Evolutionary conservation across 495 filamentous ascomycete species (phyloP), one percentile per base, ranked within the genome.

Genomic region (Aspergillus biplanus): DNA sequence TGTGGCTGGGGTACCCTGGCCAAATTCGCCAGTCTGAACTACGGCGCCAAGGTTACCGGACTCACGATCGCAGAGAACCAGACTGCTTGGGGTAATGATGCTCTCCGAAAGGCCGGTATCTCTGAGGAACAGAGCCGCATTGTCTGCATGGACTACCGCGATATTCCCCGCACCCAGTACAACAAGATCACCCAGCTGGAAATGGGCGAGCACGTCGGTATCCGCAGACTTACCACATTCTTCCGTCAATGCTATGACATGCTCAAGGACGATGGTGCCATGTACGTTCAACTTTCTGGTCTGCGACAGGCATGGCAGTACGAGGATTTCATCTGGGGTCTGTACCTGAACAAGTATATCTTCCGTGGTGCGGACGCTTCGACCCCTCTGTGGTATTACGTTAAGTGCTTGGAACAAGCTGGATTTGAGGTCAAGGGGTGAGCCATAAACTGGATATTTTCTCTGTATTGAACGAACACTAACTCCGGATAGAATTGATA

Each of bases 291-390:
- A 70, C 89, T 89, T 59, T 87, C 87, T 67, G 87, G 87, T 71
- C 75, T 90, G 48, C 79, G 87, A 59, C 89, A 89, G 75, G 78
- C 78, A 62, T 90, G 87, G 87, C 87, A 90, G 70, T 90, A 89
- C 67, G 87, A 90, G 79, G 87, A 90, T 72, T 79, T 90, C 21
- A 87, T 89, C 70, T 90, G 87, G 87, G 87, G 87, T 67, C 78
- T 90, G 9, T 90, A 89, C 80, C 89, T 90, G 87, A 90, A 89
- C 82, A 89, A 90, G 73, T 89, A 90, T 72, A 80, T 90, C 70
- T 90, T 90, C 80, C 87, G 87, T n/a, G 87, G 87, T 63, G 87
- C 87, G 2, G 87, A 90, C 68, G 87, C 87, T 31, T 83, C 79
- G 27, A 89, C 87, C 33, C 87, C 87, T 48, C 76, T 90, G 33